Percentiles rank a stretch among this genome's conserved stretches.
Evolutionary conservation across 306 rosid genomes (phyloP).

Genomic region (Trifolium fragiferum): DNA sequence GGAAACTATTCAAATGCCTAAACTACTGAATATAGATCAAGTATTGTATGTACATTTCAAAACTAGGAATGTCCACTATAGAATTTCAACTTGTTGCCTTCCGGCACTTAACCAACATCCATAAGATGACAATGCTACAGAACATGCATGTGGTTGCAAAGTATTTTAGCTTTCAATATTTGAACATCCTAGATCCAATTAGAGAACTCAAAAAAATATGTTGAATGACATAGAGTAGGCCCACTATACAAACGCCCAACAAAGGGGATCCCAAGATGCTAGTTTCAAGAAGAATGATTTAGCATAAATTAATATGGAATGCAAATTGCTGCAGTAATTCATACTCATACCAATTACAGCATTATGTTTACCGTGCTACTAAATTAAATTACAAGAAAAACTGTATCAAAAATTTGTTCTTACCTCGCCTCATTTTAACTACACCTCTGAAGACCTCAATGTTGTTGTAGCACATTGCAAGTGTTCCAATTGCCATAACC

Average conservation of each 20-base stretch:
- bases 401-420: slow-evolving; percentile 40
- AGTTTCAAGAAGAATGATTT: slow-evolving; percentile 21
- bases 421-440: slow-evolving; percentile 98
- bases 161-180: slow-evolving; percentile 25
- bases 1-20: slow-evolving; percentile 19
- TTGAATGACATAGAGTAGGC: slow-evolving; percentile 7
- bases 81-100: slow-evolving; percentile 15
- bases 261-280: background rate
- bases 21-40: slow-evolving; percentile 15
- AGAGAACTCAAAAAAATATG: slow-evolving; percentile 31
- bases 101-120: slow-evolving; percentile 23
- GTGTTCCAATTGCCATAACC: slow-evolving; percentile 98
- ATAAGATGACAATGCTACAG: slow-evolving; percentile 14
- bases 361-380: slow-evolving; percentile 21
- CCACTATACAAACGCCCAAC: slow-evolving; percentile 3
- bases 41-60: slow-evolving; percentile 22
- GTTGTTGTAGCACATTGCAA: slow-evolving; percentile 91
- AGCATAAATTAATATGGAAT: background rate
- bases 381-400: slow-evolving; percentile 33
- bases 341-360: slow-evolving; percentile 26
- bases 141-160: slow-evolving; percentile 36
- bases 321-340: slow-evolving; percentile 26
- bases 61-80: slow-evolving; percentile 25
- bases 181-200: slow-evolving; percentile 22
- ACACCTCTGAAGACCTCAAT: slow-evolving; percentile 91